Percentiles rank a stretch among this genome's conserved stretches.
phyloP scores from a whole-genome alignment of 768 basidiomycete genomes.

The Lactarius pseudohatsudake region DNA sequence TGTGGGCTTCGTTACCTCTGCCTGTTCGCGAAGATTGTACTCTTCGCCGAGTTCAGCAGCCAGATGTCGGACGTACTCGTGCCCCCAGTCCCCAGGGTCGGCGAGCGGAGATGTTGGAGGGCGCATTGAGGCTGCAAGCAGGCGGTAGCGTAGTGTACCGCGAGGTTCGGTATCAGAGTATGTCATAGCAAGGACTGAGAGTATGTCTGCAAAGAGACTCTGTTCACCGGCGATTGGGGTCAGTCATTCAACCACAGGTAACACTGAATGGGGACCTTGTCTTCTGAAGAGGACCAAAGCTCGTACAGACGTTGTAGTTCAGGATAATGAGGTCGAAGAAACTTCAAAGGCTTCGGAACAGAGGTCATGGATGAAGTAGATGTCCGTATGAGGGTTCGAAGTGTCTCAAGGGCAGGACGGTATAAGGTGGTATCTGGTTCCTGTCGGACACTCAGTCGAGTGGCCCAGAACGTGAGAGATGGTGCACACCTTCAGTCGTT shows the following conservation, averaged over 20 bases:
- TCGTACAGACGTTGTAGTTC: conserved; percentile 82
- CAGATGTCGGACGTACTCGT: conserved; percentile 97
- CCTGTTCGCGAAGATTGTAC: conserved; percentile 69
- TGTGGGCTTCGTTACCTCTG: conserved; percentile 37
- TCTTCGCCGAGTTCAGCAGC: conserved; percentile 97
- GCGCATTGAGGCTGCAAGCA: conserved; percentile 72
- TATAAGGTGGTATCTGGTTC: conserved; percentile 86
- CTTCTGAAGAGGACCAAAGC: conserved; percentile 72
- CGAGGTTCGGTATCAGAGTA: conserved; percentile 97
- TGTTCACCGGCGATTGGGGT: conserved; percentile 35
- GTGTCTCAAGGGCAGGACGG: conserved; percentile 86
- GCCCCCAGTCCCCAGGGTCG: conserved; percentile 97
- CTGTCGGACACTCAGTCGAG: conserved; percentile 42
- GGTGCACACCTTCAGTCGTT: conserved; percentile 76
- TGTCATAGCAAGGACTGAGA: conserved; percentile 99
- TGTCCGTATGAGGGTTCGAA: conserved; percentile 90
- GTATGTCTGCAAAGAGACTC: conserved; percentile 94
- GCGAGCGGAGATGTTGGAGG: conserved; percentile 65
- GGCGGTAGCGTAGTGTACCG: conserved; percentile 91
- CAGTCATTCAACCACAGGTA: conserved; percentile 14
- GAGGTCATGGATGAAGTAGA: conserved; percentile 99
- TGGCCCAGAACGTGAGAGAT: neutral
- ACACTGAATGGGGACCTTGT: conserved; percentile 53
- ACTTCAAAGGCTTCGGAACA: conserved; percentile 98
- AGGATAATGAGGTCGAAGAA: conserved; percentile 92